Base-by-base conservation (phyloP, 1,284 basidiomycete species). In the Boletus semigastroideus region DNA sequence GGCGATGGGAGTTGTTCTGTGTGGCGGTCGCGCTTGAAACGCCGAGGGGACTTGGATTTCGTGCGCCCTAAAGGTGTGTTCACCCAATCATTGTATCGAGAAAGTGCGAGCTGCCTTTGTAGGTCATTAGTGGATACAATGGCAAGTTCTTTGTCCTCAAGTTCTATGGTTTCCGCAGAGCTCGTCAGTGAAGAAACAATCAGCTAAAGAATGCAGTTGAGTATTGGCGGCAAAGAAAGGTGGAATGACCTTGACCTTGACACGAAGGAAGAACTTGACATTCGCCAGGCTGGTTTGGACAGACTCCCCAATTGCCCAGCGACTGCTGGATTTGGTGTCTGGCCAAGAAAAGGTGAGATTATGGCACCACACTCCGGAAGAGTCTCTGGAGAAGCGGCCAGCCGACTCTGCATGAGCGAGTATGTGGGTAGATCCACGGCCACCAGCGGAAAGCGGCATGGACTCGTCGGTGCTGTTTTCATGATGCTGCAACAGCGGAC, bases 221-320 rank as follows among this genome's bases (percentile, higher is more conserved):
- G 51, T 28, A 48, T 22, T 41, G 13, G 42, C 28, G 22, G 41
- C 17, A 48, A 42, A 34, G 42, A 53, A 51, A 19, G 42, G 25
- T 42, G 44, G 54, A 30, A 52, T 42, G 37, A 42, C 25, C 48
- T 63, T 59, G 57, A 86, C 87, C 78, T 86, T 88, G 55, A 82
- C 76, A 42, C 82, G 80, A 58, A 86, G 73, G 64, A 84, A 84
- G 68, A 87, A 91, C 60, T 77, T 79, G 45, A 91, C 78, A 40
- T 80, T 78, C n/a, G 79, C 82, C 56, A 87, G 66, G 42, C 80
- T 76, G 39, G 84, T 85, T 57, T 79, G 74, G 59, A 88, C 78
- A 19, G 85, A 86, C 71, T 90, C 87, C 16, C 88, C 88, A 52
- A 87, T 77, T 10, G 86, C 79, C 88, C 88, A 91, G 25, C 85